Percentiles rank a stretch among this genome's conserved stretches.
Evolutionary conservation across 2,329 filamentous ascomycete genomes (phyloP).

Genomic region (Aspergillus fumigatus): DNA sequence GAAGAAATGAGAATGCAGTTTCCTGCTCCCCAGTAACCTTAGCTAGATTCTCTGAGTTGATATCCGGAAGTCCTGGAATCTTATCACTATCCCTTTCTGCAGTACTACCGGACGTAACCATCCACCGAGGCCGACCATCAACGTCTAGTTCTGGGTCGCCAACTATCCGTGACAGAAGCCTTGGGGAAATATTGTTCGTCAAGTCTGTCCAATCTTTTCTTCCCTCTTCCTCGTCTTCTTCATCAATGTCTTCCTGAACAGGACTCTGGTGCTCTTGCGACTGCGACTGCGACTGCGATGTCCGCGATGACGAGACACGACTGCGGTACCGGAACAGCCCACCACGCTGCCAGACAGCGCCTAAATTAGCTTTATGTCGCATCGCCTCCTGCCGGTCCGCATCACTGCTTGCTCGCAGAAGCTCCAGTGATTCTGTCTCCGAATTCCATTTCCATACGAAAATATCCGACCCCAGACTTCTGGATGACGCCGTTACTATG

Average conservation of each 20-base stretch:
- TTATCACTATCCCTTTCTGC: constrained; percentile 53
- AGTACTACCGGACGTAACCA: constrained; percentile 54
- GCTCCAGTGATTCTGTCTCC: constrained; percentile 32
- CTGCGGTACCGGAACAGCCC: constrained; percentile 39
- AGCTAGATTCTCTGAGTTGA: constrained; percentile 12
- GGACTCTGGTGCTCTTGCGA: constrained; percentile 22
- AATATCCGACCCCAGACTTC: constrained; percentile 39
- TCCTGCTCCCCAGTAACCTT: constrained; percentile 34
- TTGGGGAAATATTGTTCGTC: constrained; percentile 47
- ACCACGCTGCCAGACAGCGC: constrained; percentile 52
- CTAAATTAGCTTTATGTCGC: constrained; percentile 53
- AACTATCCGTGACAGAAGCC: constrained; percentile 48
- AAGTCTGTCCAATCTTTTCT: constrained; percentile 51
- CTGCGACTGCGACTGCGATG: constrained; percentile 9
- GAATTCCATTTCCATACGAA: constrained; percentile 53
- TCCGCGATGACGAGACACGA: constrained; percentile 20
- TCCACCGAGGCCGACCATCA: constrained; percentile 47
- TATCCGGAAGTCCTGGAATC: constrained; percentile 53
- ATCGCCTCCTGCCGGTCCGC: constrained; percentile 45
- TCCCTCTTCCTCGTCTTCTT: constrained; percentile 36
- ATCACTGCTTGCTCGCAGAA: constrained; percentile 29
- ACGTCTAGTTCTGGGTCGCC: constrained; percentile 35
- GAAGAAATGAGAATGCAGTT: constrained; percentile 51
- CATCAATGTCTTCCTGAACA: constrained; percentile 17
- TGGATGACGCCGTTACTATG: constrained; percentile 10